A percentile compares a stretch with the other conserved stretches of the same genome.
Evolutionary conservation across 179 eudicot species (phyloP).

Genomic region (Spergularia azorica): DNA sequence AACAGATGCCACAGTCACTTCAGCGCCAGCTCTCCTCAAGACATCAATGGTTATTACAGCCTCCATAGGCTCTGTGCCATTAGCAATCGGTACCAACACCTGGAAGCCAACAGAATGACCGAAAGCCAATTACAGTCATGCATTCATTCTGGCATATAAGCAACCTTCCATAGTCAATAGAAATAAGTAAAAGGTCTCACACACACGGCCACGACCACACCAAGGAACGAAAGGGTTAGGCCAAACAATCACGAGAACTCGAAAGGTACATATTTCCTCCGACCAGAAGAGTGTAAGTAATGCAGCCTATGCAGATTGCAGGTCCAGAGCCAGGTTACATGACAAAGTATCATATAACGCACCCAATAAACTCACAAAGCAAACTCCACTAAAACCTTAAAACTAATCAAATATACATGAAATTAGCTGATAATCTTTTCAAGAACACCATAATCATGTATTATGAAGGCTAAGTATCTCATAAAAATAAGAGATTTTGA

Average conservation of each 20-base stretch:
- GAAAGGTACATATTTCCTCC: no score
- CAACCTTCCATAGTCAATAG: not conserved
- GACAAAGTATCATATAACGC: no score
- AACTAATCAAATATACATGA: no score
- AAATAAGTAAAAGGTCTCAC: not conserved
- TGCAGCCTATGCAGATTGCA: no score
- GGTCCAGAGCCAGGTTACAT: no score
- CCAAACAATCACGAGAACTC: not conserved
- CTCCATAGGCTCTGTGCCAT: constrained; percentile 95
- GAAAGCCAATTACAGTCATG: not conserved
- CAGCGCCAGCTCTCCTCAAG: constrained; percentile 87
- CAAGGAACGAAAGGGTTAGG: not conserved
- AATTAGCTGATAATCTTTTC: no score
- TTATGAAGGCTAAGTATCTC: no score
- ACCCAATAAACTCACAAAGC: no score
- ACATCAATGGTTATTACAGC: constrained; percentile 78
- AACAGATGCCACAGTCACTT: constrained; percentile 91
- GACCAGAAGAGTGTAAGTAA: no score
- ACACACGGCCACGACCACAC: not conserved
- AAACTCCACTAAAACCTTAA: no score
- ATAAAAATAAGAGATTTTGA: no score
- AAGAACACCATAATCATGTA: no score
- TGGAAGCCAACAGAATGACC: constrained; percentile 27
- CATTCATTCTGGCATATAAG: not conserved
- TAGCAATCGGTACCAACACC: constrained; percentile 94